Evolutionary conservation across 2,329 filamentous ascomycete species (phyloP), one percentile per base, ranked within the genome.

Genomic region (Neonectria faginata): DNA sequence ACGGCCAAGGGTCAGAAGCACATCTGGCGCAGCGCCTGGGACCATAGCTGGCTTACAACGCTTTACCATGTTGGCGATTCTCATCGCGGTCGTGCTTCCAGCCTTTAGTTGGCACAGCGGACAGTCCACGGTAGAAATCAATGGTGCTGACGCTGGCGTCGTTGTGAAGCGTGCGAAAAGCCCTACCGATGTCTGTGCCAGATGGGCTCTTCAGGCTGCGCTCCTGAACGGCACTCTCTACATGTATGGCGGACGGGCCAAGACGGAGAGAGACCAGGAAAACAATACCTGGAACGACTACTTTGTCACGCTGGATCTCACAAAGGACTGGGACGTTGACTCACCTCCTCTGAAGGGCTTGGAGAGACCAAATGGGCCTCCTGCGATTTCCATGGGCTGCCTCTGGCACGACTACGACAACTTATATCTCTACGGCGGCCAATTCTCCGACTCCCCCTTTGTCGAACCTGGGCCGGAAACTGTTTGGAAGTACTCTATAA

Each of bases 151-250:
- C 62, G 85, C 85, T 3, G 83, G 82, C n/a, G 75, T 83, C 16
- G 81, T 85, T 41, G 31, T 45, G 1, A 56, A 65, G 36, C 72
- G 75, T 25, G 71, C 74, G 54, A 64, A 64, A 6, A 72, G 76
- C 52, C 56, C 75, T 66, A 71, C 71, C 3, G 80, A 86, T 67
- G 82, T 89, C 14, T 92, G 90, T 73, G 84, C 85, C 58, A 80
- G 90, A 75, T 92, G 89, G 89, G 86, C 86, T 18, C 86, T 89
- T 57, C 89, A 92, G 77, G 85, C 87, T 83, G 88, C 92, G 3
- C 75, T 91, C 39, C 83, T 94, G 16, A 93, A 93, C 68, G 91
- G 91, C 14, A 94, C 91, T 0, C 74, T 94, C 3, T 94, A 92
- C 75, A 85, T 93, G 59, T 94, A 93, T 70, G 92, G 92, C 39